Evolutionary conservation across 2,329 filamentous ascomycete genomes (phyloP).

Genomic region (Pseudopyrenochaeta lycopersici): DNA sequence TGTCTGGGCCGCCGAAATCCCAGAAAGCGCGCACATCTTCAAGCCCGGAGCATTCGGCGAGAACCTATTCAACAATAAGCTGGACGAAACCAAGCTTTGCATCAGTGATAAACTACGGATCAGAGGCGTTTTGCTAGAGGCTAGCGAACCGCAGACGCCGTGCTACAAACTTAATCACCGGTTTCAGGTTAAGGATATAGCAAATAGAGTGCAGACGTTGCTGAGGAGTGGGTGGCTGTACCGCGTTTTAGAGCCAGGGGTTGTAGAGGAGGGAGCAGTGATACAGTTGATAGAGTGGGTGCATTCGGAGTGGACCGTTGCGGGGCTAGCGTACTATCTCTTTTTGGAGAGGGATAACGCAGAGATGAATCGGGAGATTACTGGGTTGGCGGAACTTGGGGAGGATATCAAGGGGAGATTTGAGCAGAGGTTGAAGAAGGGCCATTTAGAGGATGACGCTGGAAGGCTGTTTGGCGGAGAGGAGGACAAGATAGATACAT

Average conservation of each 20-base stretch:
- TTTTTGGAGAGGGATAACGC: slow-evolving; percentile 63
- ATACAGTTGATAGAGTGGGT: slow-evolving; percentile 65
- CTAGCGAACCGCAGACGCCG: slow-evolving; percentile 69
- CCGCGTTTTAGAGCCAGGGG: slow-evolving; percentile 65
- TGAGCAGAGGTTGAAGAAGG: slow-evolving; percentile 60
- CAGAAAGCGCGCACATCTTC: slow-evolving; percentile 61
- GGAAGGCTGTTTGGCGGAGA: slow-evolving; percentile 38
- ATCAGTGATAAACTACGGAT: slow-evolving; percentile 69
- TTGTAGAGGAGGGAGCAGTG: slow-evolving; percentile 64
- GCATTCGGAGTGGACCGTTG: slow-evolving; percentile 69
- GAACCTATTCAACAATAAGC: slow-evolving; percentile 66
- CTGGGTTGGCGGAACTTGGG: slow-evolving; percentile 56
- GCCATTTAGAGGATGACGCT: slow-evolving; percentile 42
- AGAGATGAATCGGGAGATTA: slow-evolving; percentile 55
- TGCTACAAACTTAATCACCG: slow-evolving; percentile 76
- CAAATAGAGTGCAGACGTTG: slow-evolving; percentile 63
- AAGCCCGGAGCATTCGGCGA: slow-evolving; percentile 70
- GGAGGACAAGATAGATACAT: slow-evolving; percentile 40
- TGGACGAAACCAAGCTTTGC: slow-evolving; percentile 72
- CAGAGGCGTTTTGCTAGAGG: slow-evolving; percentile 62
- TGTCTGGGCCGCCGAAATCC: slow-evolving; percentile 63
- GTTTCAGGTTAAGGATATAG: slow-evolving; percentile 70
- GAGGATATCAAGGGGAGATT: slow-evolving; percentile 64
- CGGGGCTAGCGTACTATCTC: slow-evolving; percentile 69
- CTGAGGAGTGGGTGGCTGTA: slow-evolving; percentile 74